Evolutionary conservation across 306 rosid species (phyloP), one percentile per base, ranked within the genome.

Genomic region (Cicer arietinum): DNA sequence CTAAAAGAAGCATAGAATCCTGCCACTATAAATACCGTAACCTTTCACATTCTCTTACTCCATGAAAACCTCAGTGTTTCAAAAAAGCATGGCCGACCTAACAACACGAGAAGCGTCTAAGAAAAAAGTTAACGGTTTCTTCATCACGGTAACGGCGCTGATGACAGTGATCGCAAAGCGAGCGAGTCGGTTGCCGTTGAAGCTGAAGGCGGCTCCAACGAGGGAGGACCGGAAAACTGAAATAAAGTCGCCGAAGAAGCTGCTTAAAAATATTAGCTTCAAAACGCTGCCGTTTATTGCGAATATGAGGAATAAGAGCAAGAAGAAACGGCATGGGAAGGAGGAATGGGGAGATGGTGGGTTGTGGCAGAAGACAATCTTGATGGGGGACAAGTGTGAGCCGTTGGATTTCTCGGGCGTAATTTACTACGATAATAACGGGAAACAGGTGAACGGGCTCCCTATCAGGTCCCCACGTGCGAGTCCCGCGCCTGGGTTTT

Each of bases 301-400:
- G 1, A 14, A 79, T 80, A 82, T 25, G 42, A 67, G 25, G 43
- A 67, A 59, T 81, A 7, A 54, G 4, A 30, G 6, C 37, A 30
- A 30, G 5, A 75, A 54, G 45, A 69, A 65, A 0, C 37, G 37
- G 37, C 37, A 2, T 22, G 20, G 17, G 5, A 30, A 5, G 20
- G 52, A 1, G 7, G 86, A 85, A 48, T 90, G 86, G 84, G 96
- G 94, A 3, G 58, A 85, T 42, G 96, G 91, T 0, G 98, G 98
- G 1, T 91, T 93, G 5, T 93, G 98, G 98, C 97, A 93, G 76
- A 78, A 83, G 65, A 22, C 88, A 59, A 93, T 89, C 78, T 6
- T 89, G 85, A 89, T 91, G 98, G 98, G 98, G 1, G 97, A 84
- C 56, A 93, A 93, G 79, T 91, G 97, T 14, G 88, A 88, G 83